Evolutionary conservation across 352 stramenopile species (phyloP).

Genomic region (Globisporangium mamillatum): DNA sequence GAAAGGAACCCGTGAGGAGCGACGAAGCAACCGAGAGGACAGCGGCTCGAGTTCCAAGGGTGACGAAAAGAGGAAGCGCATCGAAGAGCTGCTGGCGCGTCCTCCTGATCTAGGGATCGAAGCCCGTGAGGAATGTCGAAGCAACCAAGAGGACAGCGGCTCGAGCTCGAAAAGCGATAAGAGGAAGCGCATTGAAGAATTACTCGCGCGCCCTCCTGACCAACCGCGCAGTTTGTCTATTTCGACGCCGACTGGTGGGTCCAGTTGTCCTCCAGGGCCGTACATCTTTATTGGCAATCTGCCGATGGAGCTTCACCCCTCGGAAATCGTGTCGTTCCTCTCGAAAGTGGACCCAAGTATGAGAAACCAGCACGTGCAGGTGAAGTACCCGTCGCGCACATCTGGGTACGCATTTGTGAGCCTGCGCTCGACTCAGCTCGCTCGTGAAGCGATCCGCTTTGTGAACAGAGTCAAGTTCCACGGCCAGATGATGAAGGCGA

Average conservation of each 20-base stretch:
- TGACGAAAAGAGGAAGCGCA: slow-evolving; percentile 17
- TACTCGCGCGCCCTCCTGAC: slow-evolving; percentile 1
- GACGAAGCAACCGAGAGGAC: slow-evolving; percentile 10
- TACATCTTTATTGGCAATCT: slow-evolving; percentile 78
- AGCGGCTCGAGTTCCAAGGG: not conserved
- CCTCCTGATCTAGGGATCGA: not conserved
- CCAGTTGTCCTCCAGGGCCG: slow-evolving; percentile 57
- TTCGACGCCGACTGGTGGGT: slow-evolving; percentile 9
- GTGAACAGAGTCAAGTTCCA: slow-evolving; percentile 37
- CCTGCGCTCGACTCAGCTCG: slow-evolving; percentile 46
- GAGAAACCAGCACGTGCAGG: slow-evolving; percentile 43
- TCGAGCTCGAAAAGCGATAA: slow-evolving; percentile 12
- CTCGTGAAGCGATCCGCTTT: slow-evolving; percentile 53
- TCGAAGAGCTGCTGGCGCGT: slow-evolving; percentile 4
- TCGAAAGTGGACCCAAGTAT: slow-evolving; percentile 45
- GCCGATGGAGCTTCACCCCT: slow-evolving; percentile 30
- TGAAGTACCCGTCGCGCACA: slow-evolving; percentile 45
- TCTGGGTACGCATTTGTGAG: slow-evolving; percentile 68
- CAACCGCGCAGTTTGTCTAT: slow-evolving; percentile 5
- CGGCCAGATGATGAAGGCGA: slow-evolving; percentile 42
- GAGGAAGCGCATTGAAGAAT: slow-evolving; percentile 6
- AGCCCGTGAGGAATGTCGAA: not conserved
- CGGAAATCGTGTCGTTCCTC: slow-evolving; percentile 58
- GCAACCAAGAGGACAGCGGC: slow-evolving; percentile 7
- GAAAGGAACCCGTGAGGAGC: not conserved